Evolutionary conservation across 108 stramenopile genomes (phyloP), one percentile per base, ranked within the genome.

Genomic region (Nitzschia inconspicua): DNA sequence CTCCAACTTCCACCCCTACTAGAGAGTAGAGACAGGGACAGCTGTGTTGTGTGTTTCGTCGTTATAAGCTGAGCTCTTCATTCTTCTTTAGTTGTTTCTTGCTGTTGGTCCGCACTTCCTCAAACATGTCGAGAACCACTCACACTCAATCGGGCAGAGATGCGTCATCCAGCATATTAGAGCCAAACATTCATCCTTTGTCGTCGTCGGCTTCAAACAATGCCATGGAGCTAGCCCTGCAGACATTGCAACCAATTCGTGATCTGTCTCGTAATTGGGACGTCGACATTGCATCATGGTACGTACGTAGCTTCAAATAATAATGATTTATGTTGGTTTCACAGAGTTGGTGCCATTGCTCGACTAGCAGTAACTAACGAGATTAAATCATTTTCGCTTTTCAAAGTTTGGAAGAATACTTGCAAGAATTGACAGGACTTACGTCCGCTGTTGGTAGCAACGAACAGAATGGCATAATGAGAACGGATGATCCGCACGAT

Each of bases 241-340:
- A 60, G 5, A 68, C 68, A 36, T 66, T 97, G 10, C 86, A 95
- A 51, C 96, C 96, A 18, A 64, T 97, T n/a, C 84, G 86, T 39
- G 96, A 99, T 56, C 70, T 99, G 25, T 89, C 95, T 9, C 66
- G 72, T 13, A 97, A 97, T 67, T 99, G 94, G 85, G 96, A 97
- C 56, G 86, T 99, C 27, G 93, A 97, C 60, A 93, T 99, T 66
- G 96, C 94, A 5, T 77, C 92, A 9, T 94, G 88, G 75, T 87
- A 68, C 59, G 82, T 67, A 13, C 20, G 36, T 13, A 37, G 13
- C 8, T 13, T 37, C 8, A 13, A 8, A 10, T 10, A 37, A 8
- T 37, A 13, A 37, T 37, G 36, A 13, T 10, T 37, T 37, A 37
- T 31, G 13, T 19, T 36, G 34, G 19, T 55, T 55, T n/a, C n/a